Evolutionary conservation across 306 rosid species (phyloP).

Genomic region (Fragaria ananassa): DNA sequence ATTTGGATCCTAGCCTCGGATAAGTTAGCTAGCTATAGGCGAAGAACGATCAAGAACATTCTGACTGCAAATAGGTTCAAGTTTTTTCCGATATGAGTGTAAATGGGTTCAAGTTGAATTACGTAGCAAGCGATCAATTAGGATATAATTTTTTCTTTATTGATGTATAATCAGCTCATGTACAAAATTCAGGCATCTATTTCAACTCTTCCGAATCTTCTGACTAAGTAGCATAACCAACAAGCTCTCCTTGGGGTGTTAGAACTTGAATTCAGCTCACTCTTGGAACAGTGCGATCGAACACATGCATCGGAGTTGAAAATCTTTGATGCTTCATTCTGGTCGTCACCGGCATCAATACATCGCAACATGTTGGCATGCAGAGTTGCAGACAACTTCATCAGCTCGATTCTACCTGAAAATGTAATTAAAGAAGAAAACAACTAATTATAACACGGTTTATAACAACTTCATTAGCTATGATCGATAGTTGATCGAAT

Average conservation of each 20-base stretch:
- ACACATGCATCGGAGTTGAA: neutral
- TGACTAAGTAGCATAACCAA: neutral
- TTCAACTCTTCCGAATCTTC: neutral
- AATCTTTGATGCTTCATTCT: neutral
- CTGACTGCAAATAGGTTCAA: no score
- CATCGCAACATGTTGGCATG: neutral
- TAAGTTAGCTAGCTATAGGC: no score
- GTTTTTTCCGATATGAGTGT: no score
- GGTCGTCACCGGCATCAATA: neutral
- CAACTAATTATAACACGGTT: neutral
- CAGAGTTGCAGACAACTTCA: neutral
- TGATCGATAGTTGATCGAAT: neutral
- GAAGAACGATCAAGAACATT: no score
- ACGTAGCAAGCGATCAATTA: no score
- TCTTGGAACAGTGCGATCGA: neutral
- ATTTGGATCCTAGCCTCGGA: no score
- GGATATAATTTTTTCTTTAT: no score
- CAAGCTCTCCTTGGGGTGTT: neutral
- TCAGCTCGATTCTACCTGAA: neutral
- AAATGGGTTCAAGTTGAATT: no score
- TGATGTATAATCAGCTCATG: neutral
- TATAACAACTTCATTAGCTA: neutral
- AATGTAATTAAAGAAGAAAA: neutral
- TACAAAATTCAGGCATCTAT: neutral
- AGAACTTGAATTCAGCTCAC: neutral